phyloP scores from a whole-genome alignment of 2,329 filamentous ascomycete species.

The Pseudonectria foliicola region DNA sequence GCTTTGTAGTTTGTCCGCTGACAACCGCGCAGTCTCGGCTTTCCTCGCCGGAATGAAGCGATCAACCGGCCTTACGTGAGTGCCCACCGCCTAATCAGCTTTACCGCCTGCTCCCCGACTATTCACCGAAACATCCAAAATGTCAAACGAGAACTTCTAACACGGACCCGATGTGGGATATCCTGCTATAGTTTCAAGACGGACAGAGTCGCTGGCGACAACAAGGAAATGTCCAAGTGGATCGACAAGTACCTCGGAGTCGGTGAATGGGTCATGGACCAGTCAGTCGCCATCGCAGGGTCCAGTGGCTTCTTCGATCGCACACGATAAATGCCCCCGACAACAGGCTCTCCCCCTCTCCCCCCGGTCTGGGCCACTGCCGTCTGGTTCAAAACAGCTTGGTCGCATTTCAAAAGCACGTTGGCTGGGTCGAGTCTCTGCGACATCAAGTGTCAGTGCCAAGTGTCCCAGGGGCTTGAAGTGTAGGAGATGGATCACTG shows the following conservation, averaged over 20 bases:
- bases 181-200: conserved; percentile 72
- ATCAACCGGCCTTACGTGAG: conserved; percentile 96
- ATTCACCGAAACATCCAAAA: neutral
- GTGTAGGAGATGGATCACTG: no score
- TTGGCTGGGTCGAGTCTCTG: no score
- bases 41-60: conserved; percentile 96
- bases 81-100: conserved; percentile 22
- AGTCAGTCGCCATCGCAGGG: conserved; percentile 85
- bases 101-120: neutral
- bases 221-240: conserved; percentile 78
- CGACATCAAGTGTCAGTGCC: no score
- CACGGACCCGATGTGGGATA: conserved; percentile 24
- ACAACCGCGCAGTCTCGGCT: conserved; percentile 65
- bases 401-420: no score
- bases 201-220: conserved; percentile 72
- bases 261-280: conserved; percentile 97
- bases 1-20: no score
- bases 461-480: no score
- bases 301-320: conserved; percentile 88
- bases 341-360: conserved; percentile 1
- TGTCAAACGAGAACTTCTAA: conserved; percentile 16
- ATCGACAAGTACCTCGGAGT: conserved; percentile 89
- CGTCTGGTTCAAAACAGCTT: no score
- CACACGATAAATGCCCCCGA: conserved; percentile 52
- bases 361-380: conserved; percentile 3